Conservation (phyloP, 2,329 filamentous ascomycete genomes). For the Aspergillus vadensis region DNA sequence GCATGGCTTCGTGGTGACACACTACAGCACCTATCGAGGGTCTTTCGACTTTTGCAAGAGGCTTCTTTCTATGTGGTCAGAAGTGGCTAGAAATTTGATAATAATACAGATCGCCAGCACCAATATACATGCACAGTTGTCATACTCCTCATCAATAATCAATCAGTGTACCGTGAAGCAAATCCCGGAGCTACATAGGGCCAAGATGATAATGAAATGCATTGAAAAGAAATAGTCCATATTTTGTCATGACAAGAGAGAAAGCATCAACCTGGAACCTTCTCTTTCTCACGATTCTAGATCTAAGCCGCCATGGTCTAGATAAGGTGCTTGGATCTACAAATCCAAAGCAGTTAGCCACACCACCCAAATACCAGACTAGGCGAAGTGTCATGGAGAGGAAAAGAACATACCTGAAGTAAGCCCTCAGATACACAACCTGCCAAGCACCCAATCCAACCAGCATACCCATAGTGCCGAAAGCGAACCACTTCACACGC, state of each 20-base stretch:
- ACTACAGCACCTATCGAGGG: background rate
- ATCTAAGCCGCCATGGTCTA: constrained; percentile 37
- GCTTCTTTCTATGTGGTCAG: background rate
- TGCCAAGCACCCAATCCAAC: constrained; percentile 92
- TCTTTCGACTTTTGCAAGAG: background rate
- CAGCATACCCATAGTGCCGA: constrained; percentile 88
- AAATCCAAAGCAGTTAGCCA: constrained; percentile 11
- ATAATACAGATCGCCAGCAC: background rate
- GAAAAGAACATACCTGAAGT: constrained; percentile 70
- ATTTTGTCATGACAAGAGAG: constrained; percentile 23
- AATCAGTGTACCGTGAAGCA: constrained; percentile 25
- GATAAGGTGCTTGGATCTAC: constrained; percentile 69
- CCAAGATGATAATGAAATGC: constrained; percentile 20
- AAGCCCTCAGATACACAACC: constrained; percentile 94
- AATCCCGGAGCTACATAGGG: constrained; percentile 21
- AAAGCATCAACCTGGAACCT: constrained; percentile 18
- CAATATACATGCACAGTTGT: constrained; percentile 12
- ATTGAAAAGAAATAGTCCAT: constrained; percentile 24
- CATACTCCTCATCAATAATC: constrained; percentile 25
- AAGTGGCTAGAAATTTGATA: background rate
- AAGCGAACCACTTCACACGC: constrained; percentile 97
- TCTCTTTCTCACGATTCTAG: constrained; percentile 13
- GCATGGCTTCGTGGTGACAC: background rate
- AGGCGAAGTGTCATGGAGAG: background rate
- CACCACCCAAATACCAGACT: background rate